A percentile compares a stretch with the other conserved stretches of the same genome.
phyloP scores from a whole-genome alignment of 2,329 filamentous ascomycete species.

The Westerdykella ornata region DNA sequence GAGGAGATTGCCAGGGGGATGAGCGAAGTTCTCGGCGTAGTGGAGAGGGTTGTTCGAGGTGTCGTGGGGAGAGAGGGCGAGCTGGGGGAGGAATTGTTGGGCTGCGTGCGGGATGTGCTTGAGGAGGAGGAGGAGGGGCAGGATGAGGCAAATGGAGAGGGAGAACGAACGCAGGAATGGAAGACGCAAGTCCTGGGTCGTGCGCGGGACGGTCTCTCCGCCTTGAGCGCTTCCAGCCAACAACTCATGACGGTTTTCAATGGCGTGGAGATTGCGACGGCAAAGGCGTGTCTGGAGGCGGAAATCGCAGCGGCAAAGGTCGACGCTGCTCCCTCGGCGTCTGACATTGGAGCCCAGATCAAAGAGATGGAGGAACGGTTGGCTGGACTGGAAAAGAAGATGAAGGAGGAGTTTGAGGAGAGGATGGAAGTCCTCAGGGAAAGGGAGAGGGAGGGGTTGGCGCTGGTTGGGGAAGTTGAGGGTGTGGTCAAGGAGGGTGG shows the following conservation, averaged over 20 bases:
- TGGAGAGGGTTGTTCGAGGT: constrained; percentile 45
- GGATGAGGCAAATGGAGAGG: constrained; percentile 27
- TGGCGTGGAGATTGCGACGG: constrained; percentile 45
- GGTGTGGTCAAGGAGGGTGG: constrained; percentile 25
- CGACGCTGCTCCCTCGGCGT: constrained; percentile 29
- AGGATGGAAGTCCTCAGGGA: constrained; percentile 37
- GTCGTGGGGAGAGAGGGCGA: constrained; percentile 49
- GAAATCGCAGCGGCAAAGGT: constrained; percentile 49
- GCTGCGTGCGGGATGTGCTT: constrained; percentile 32
- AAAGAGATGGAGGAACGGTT: constrained; percentile 34
- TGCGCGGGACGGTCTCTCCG: constrained; percentile 21
- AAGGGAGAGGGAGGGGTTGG: constrained; percentile 26
- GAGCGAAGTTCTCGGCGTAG: constrained; percentile 45
- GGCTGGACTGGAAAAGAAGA: constrained; percentile 24
- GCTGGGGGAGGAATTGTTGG: constrained; percentile 41
- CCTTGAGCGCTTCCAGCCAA: constrained; percentile 38
- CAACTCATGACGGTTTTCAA: constrained; percentile 41
- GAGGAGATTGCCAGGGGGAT: constrained; percentile 46
- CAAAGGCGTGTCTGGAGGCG: constrained; percentile 48
- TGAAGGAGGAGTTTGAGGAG: constrained; percentile 31
- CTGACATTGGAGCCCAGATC: constrained; percentile 33
- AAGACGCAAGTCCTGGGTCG: constrained; percentile 17
- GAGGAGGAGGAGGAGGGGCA: constrained; percentile 21
- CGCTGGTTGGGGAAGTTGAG: constrained; percentile 25
- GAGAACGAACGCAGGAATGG: constrained; percentile 31